Evolutionary conservation across 306 rosid species (phyloP).

Genomic region (Trichosanthes cucumerina): DNA sequence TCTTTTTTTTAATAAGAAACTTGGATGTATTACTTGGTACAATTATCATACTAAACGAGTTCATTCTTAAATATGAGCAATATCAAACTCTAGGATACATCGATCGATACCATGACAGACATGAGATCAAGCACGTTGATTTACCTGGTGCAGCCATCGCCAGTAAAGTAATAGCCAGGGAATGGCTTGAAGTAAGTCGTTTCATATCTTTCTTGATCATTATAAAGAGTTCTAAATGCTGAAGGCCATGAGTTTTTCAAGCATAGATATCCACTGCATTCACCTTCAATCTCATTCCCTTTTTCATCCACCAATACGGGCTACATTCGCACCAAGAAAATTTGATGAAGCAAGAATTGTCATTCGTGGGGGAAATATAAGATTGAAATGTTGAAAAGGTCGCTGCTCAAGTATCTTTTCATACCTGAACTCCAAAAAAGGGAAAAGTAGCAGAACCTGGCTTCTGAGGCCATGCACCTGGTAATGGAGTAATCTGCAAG

Average conservation of each 20-base stretch:
- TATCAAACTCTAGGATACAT: background rate
- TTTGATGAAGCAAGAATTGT: slow-evolving; percentile 10
- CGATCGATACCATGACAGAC: background rate
- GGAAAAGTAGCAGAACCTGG: slow-evolving; percentile 99
- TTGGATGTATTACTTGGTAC: slow-evolving; percentile 12
- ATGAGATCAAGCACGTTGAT: background rate
- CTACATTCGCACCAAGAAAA: slow-evolving; percentile 29
- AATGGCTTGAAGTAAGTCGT: slow-evolving; percentile 95
- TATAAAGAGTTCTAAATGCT: slow-evolving; percentile 91
- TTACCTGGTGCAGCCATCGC: slow-evolving; percentile 96
- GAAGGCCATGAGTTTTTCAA: slow-evolving; percentile 91
- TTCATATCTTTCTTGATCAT: slow-evolving; percentile 97
- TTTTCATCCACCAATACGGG: slow-evolving; percentile 91
- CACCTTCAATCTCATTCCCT: slow-evolving; percentile 86
- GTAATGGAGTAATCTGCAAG: slow-evolving; percentile 86
- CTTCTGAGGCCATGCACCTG: slow-evolving; percentile 98
- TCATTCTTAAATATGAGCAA: background rate
- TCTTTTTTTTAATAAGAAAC: background rate
- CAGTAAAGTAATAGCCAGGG: slow-evolving; percentile 87
- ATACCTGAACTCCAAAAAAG: slow-evolving; percentile 95
- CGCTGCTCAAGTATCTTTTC: slow-evolving; percentile 8
- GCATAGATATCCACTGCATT: slow-evolving; percentile 90
- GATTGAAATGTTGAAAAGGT: background rate
- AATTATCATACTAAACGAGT: slow-evolving; percentile 1
- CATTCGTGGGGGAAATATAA: background rate